Conservation (phyloP, 768 basidiomycete species). For the Dictyophora rubrovolvata region DNA sequence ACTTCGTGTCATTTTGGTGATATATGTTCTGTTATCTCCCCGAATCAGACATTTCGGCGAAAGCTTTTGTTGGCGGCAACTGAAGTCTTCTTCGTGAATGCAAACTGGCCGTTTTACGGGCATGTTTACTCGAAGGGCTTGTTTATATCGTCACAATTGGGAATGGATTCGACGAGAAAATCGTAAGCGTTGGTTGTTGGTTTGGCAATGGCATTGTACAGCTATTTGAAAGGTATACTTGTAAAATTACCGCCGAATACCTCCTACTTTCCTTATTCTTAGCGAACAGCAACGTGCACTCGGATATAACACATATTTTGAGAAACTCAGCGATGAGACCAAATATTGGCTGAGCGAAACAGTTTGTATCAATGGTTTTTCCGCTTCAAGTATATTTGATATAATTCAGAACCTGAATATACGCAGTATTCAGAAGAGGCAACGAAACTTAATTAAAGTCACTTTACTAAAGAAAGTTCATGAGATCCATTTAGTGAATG, state of each 20-base stretch:
- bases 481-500: too few species aligned
- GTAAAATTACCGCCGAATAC: background rate
- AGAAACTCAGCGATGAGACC: background rate
- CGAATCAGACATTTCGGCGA: too few species aligned
- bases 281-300: background rate
- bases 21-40: too few species aligned
- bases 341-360: background rate
- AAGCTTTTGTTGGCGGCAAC: background rate
- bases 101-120: background rate
- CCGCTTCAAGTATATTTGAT: too few species aligned
- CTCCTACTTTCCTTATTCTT: background rate
- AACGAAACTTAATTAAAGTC: too few species aligned
- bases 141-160: background rate
- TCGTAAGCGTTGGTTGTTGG: background rate
- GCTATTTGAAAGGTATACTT: background rate
- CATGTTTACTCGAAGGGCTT: background rate
- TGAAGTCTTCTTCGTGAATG: background rate
- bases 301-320: background rate
- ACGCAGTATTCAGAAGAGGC: too few species aligned
- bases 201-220: background rate
- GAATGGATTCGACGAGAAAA: background rate
- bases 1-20: too few species aligned
- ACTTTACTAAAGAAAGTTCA: too few species aligned
- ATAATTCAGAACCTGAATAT: too few species aligned
- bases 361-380: too few species aligned